Base-by-base conservation (phyloP, 495 filamentous ascomycete species). In the Paragyromitra xinjiangensis region DNA sequence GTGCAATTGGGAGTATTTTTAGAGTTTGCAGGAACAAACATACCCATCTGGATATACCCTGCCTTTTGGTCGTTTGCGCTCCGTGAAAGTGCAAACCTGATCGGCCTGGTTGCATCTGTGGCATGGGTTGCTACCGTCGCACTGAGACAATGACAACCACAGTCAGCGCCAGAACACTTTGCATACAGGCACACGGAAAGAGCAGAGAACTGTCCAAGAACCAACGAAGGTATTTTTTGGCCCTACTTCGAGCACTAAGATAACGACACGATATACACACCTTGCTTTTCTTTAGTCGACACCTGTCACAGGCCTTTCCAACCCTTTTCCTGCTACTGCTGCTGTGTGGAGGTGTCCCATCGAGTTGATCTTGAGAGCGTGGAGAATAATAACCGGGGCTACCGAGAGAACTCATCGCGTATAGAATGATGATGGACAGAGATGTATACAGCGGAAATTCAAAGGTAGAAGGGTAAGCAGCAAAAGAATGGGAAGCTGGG, bases 31-130 rank as follows among this genome's bases (percentile, higher is more conserved):
- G 45, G 16, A 64, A 24, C 19, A 81, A 81, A 85, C 87, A 84
- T 81, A 90, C 88, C 88, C 88, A 83, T 89, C 90, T 11, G 88
- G 88, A 79, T 90, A 89, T 76, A 89, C 87, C 83, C 89, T 89
- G 77, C 90, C 88, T 67, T 89, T 88, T 50, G 87, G 86, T 82
- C 88, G 88, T 81, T 89, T 90, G 64, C 89, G 84, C 73, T 90
- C 89, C 22, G 88, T 89, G 81, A 89, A 90, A 51, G 89, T 86
- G 75, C 89, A 90, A 73, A 90, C 87, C 51, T 87, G 85, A 82
- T 90, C 88, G 69, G 90, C 89, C 51, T 87, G 84, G 73, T 86
- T 84, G 83, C 89, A 90, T 68, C 89, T 87, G 77, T 86, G 85
- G 82, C 89, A 90, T 58, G 88, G 88, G 75, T 85, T 88, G 66